phyloP scores from a whole-genome alignment of 768 basidiomycete genomes.

The Chalciporus pseudorubinellus region DNA sequence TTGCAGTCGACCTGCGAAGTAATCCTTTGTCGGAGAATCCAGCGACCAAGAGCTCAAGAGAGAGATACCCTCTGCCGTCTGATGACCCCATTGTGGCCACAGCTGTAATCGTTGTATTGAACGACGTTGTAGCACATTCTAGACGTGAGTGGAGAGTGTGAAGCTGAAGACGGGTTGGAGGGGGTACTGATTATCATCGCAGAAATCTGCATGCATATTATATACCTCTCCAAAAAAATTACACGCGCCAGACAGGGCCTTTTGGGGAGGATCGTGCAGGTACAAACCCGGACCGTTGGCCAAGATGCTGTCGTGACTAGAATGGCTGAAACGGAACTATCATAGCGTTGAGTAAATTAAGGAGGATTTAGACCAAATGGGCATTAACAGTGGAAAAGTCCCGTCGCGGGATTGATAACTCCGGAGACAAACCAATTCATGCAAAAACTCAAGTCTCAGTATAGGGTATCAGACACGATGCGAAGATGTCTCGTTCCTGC shows the following conservation, averaged over 20 bases:
- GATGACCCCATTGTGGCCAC: conserved; percentile 30
- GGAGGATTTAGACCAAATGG: conserved; percentile 8
- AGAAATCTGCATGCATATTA: conserved; percentile 13
- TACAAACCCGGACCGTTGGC: conserved; percentile 1
- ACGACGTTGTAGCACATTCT: conserved; percentile 37
- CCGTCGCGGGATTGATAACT: background rate
- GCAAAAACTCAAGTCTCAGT: conserved; percentile 13
- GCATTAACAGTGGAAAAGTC: conserved; percentile 1
- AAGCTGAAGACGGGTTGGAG: background rate
- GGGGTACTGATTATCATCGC: conserved; percentile 1
- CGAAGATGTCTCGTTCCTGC: conserved; percentile 7
- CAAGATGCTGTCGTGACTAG: background rate
- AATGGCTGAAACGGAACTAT: conserved; percentile 6
- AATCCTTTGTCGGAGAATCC: background rate
- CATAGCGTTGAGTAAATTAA: conserved; percentile 19
- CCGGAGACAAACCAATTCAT: conserved; percentile 5
- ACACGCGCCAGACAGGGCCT: conserved; percentile 1
- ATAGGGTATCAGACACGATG: conserved; percentile 3
- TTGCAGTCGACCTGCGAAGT: conserved; percentile 49
- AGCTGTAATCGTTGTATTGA: conserved; percentile 33
- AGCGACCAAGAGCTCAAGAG: background rate
- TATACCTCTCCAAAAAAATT: conserved; percentile 13
- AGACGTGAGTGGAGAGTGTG: conserved; percentile 1
- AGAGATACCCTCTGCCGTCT: conserved; percentile 37
- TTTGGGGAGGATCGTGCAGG: conserved; percentile 3